Evolutionary conservation across 257 asterid genomes (phyloP).

Genomic region (Misopates orontium): DNA sequence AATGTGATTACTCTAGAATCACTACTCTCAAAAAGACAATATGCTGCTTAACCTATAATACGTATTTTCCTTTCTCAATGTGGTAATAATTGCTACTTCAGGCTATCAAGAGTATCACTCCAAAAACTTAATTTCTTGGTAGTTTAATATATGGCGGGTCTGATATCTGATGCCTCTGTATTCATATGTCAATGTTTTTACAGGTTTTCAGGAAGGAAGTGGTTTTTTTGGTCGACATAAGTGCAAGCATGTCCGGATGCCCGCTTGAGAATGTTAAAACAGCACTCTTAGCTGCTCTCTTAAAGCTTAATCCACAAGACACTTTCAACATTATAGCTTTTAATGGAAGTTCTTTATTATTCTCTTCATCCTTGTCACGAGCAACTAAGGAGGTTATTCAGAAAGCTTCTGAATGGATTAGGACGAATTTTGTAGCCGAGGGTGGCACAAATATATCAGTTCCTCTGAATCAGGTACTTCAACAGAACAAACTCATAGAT

Average conservation of each 20-base stretch:
- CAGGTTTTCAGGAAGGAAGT: constrained; percentile 79
- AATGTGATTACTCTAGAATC: no score
- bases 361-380: constrained; percentile 55
- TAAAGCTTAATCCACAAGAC: constrained; percentile 57
- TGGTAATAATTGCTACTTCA: no score
- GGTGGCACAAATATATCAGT: constrained; percentile 61
- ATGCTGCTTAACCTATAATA: no score
- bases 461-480: constrained; percentile 65
- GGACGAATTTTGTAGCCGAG: constrained; percentile 49
- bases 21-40: no score
- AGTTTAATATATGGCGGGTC: no score
- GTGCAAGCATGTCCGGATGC: constrained; percentile 74
- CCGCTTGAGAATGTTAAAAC: constrained; percentile 64
- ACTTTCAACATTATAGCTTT: constrained; percentile 69
- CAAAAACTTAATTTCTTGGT: no score
- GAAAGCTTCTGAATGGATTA: constrained; percentile 62
- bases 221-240: constrained; percentile 66
- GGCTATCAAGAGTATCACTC: no score
- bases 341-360: constrained; percentile 39
- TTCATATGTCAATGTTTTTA: constrained; percentile 4
- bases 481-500: constrained; percentile 7
- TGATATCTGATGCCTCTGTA: background rate
- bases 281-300: constrained; percentile 55
- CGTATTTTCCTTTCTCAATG: no score
- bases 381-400: constrained; percentile 49